Base-by-base conservation (phyloP, 352 stramenopile genomes). In the Peronospora belbahrii region DNA sequence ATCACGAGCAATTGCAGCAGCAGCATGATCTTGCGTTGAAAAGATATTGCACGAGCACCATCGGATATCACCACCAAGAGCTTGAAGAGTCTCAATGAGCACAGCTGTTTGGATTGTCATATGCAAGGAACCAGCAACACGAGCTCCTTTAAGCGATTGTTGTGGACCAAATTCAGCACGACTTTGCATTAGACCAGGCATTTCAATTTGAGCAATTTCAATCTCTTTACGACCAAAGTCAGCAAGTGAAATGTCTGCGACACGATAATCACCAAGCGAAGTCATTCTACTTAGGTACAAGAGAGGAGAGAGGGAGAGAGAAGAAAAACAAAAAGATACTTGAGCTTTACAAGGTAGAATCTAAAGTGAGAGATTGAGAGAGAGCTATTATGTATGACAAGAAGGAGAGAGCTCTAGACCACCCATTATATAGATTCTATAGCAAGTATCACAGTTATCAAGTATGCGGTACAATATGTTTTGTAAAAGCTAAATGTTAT, bases 31-130 rank as follows among this genome's bases (percentile, higher is more conserved):
- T 74, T 98, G 95, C 44, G 96, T 99, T 32, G 90, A 98, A 77
- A 98, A 99, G 57, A 99, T 99, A 91, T 99, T 98, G 85, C 96
- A 98, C 44, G 84, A 97, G 82, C 96, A 99, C 96, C 96, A 99
- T 48, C 96, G 88, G 37, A 99, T 95, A 72, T 98, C 89, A 55
- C 82, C 92, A 54, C 96, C 95, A 33, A 98, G 84, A 19, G 89
- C 80, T 69, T 98, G 96, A 19, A 98, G 74, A 11, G 96, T 99
- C 75, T 99, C 95, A 58, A 99, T 99, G 34, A 99, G 88, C 47
- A 99, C 96, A 15, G 94, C 96, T 13, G 96, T 99, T 71, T 99
- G 96, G 72, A 98, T 98, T 53, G 96, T 99, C 96, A 99, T 99
- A 87, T 99, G 96, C 51, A 99, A 81, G 33, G 94, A 98, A 61